These are phyloP conservation scores for Leccinum pellstonianum DNA, from an alignment of 768 basidiomycete species.

Conservation along the genomic window DNA sequence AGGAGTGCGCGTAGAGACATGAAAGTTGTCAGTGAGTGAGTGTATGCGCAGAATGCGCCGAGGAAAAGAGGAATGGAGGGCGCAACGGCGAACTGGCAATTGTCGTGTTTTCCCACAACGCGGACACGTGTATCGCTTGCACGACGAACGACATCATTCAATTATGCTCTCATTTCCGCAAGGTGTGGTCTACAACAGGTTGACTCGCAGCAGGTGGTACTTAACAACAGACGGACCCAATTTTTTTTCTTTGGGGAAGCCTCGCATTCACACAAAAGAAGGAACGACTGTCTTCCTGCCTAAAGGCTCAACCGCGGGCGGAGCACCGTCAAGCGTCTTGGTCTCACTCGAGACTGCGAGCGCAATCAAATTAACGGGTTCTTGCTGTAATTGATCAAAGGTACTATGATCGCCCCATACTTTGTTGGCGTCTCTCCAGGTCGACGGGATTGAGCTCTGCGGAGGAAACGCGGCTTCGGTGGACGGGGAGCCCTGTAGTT, in stretches of 20 bases:
- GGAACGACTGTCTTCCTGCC: too few species aligned
- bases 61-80: background rate
- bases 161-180: slow-evolving; percentile 11
- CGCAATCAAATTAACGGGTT: too few species aligned
- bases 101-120: slow-evolving; percentile 14
- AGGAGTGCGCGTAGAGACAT: slow-evolving; percentile 69
- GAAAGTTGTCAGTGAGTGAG: background rate
- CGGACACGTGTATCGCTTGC: slow-evolving; percentile 10
- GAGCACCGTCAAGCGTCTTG: too few species aligned
- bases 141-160: too few species aligned
- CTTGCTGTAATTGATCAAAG: too few species aligned
- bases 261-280: too few species aligned
- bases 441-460: background rate
- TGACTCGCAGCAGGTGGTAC: slow-evolving; percentile 5
- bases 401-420: slow-evolving; percentile 11
- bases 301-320: too few species aligned
- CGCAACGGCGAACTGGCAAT: background rate
- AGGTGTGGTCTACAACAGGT: slow-evolving; percentile 6
- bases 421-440: slow-evolving; percentile 13
- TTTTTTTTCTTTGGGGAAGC: too few species aligned
- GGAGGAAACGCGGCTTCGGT: background rate
- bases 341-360: too few species aligned
- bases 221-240: too few species aligned
- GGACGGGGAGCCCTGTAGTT: slow-evolving; percentile 2
- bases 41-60: background rate